Percentiles rank a stretch among this genome's conserved stretches.
Conservation (phyloP, 1,139 yeast species). For the Maudiozyma humilis region DNA sequence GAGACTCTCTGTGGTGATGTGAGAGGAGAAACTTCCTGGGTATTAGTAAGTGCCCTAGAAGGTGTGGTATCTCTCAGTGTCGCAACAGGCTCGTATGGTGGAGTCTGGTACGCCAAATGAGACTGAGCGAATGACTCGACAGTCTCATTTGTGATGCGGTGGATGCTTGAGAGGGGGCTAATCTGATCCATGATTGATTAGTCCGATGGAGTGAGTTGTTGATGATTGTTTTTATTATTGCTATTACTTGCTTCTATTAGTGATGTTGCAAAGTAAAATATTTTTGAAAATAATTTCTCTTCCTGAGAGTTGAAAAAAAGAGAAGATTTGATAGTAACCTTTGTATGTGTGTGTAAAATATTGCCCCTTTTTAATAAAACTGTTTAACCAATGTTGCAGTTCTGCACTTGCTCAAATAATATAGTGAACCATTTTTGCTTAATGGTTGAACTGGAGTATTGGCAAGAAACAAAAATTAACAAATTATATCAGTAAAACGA, state of each 20-base stretch:
- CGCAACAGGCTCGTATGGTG: conserved; percentile 15
- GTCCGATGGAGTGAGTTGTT: neutral
- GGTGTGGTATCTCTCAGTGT: too few relatives aligned
- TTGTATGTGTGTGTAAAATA: neutral
- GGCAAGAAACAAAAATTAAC: neutral
- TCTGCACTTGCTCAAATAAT: conserved; percentile 1
- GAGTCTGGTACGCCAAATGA: conserved; percentile 19
- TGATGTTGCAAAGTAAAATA: too few relatives aligned
- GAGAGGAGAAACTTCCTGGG: too few relatives aligned
- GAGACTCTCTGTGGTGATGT: neutral
- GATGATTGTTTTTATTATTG: too few relatives aligned
- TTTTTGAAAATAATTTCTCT: too few relatives aligned
- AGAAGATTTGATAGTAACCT: too few relatives aligned
- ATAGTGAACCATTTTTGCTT: conserved; percentile 3
- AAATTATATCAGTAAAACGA: neutral
- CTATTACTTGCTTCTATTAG: too few relatives aligned
- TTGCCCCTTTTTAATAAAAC: too few relatives aligned
- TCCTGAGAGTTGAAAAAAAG: neutral
- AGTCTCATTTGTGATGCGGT: neutral
- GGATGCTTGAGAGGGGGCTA: neutral
- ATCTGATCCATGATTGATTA: conserved; percentile 2
- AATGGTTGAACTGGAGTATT: neutral
- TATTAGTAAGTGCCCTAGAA: too few relatives aligned
- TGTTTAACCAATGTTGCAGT: neutral
- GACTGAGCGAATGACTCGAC: conserved; percentile 1